phyloP scores from a whole-genome alignment of 1,284 basidiomycete genomes.

The Moesziomyces antarcticus region DNA sequence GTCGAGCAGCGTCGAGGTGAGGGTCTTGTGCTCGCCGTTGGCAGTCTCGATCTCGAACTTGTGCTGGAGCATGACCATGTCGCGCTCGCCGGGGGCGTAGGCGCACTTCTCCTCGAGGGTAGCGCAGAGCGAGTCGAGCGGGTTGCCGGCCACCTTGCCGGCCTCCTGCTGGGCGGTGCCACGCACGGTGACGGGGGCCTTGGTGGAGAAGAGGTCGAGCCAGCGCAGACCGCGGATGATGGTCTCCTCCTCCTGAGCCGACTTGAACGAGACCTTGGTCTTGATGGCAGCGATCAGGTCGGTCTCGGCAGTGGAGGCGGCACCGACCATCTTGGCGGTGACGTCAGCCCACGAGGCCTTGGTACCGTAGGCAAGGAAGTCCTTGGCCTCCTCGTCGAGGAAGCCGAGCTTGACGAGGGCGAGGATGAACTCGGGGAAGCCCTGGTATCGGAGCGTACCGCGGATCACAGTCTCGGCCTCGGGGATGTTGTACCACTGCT shows the following conservation, averaged over 20 bases:
- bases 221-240: constrained; percentile 74
- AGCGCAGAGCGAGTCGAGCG: constrained; percentile 93
- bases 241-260: constrained; percentile 52
- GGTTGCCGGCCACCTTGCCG: constrained; percentile 78
- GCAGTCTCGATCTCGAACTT: constrained; percentile 70
- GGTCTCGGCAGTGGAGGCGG: constrained; percentile 74
- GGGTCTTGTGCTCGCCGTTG: constrained; percentile 78
- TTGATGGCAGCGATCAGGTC: constrained; percentile 55
- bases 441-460: constrained; percentile 94
- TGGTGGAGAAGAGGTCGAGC: constrained; percentile 85
- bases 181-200: constrained; percentile 71
- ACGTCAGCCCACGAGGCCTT: constrained; percentile 73
- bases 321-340: constrained; percentile 81
- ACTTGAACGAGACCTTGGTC: constrained; percentile 52
- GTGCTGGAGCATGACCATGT: constrained; percentile 97
- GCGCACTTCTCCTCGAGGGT: constrained; percentile 90
- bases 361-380: constrained; percentile 72
- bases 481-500: constrained; percentile 84
- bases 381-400: constrained; percentile 80
- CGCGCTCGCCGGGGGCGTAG: constrained; percentile 89
- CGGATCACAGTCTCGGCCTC: constrained; percentile 92
- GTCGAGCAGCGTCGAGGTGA: constrained; percentile 90
- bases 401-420: constrained; percentile 89
- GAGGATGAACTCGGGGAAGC: constrained; percentile 96
- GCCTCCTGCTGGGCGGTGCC: constrained; percentile 70